Base-by-base conservation (phyloP, 768 basidiomycete genomes). In the Mycena floridula region DNA sequence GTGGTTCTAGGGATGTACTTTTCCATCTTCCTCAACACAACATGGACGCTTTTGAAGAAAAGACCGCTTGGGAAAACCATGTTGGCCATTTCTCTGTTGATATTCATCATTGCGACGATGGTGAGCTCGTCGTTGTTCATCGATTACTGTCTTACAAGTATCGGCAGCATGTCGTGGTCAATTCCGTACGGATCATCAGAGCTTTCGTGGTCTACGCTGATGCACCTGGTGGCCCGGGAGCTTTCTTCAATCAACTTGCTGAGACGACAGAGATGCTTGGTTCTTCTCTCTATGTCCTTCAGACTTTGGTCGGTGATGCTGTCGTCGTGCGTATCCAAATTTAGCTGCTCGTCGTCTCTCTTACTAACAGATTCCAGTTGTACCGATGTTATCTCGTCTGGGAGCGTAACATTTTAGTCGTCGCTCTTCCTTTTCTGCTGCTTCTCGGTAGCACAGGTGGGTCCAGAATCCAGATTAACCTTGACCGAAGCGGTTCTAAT, bases 291-390 rank as follows among this genome's bases (percentile, higher is more conserved):
- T 68, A 66, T 47, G 51, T 63, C 20, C 49, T 55, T 1, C 69
- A 69, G 49, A 69, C 67, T 4, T 50, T 69, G 22, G 52, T 68
- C 1, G 69, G 67, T 15, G 69, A 69, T 45, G 54, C 56, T 16
- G 61, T 67, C 21, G 60, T 64, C 47, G 65, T 66, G 46, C 11
- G 61, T 54, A 23, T 20, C 25, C 13, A 5, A 25, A 20, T 5
- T 1, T 12, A 15, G 12, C 25, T 26, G 16, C 23, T 45, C 11
- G 37, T n/a, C n/a, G 23, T 20, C 13, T 15, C 20, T 23, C 25
- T 32, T 25, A 13, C 37, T 18, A 7, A 18, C 13, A 5, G 11
- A 15, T 25, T 12, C 22, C 37, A 65, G 64, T 50, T 64, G 2
- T 60, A 59, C 48, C 40, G 65, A 40, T 59, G 59, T 25, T 65